phyloP scores from a whole-genome alignment of 805 yeast genomes.

The Starmerella sirachaensis region DNA sequence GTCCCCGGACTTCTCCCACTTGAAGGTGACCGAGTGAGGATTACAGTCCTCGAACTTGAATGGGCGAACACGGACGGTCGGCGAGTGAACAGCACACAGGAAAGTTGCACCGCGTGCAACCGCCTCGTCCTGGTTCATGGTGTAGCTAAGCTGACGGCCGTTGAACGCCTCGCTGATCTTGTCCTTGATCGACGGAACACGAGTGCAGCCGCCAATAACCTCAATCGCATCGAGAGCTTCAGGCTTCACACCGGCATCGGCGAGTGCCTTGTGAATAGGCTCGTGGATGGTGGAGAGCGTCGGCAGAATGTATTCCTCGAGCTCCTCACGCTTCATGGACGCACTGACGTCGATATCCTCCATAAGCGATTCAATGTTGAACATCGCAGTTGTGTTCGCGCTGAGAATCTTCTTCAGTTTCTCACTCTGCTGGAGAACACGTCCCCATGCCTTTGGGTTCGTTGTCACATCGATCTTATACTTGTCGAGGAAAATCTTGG shows the following conservation, averaged over 20 bases:
- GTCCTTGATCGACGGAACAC: slow-evolving; percentile 88
- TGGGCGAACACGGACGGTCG: slow-evolving; percentile 96
- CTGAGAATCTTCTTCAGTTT: slow-evolving; percentile 89
- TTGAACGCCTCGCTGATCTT: slow-evolving; percentile 68
- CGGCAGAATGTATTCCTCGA: slow-evolving; percentile 81
- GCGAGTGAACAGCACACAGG: slow-evolving; percentile 97
- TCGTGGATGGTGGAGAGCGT: slow-evolving; percentile 59
- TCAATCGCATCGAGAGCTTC: slow-evolving; percentile 83
- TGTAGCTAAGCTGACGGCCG: slow-evolving; percentile 77
- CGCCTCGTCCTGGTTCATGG: slow-evolving; percentile 98
- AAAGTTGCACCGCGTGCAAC: slow-evolving; percentile 98
- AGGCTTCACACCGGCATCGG: slow-evolving; percentile 58
- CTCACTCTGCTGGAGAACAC: slow-evolving; percentile 87
- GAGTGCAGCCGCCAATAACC: slow-evolving; percentile 95
- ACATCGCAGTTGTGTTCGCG: slow-evolving; percentile 90
- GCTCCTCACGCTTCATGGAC: slow-evolving; percentile 75
- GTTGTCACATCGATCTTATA: slow-evolving; percentile 85
- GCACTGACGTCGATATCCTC: slow-evolving; percentile 92
- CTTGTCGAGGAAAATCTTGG: slow-evolving; percentile 79
- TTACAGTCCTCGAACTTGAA: slow-evolving; percentile 95
- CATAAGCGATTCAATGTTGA: slow-evolving; percentile 93
- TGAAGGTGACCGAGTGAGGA: slow-evolving; percentile 83
- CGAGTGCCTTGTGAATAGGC: slow-evolving; percentile 74
- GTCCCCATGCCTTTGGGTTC: slow-evolving; percentile 89
- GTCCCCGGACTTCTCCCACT: slow-evolving; percentile 88